Base-by-base conservation (phyloP, 2,329 filamentous ascomycete species). In the Penicillium sclerotiorum region DNA sequence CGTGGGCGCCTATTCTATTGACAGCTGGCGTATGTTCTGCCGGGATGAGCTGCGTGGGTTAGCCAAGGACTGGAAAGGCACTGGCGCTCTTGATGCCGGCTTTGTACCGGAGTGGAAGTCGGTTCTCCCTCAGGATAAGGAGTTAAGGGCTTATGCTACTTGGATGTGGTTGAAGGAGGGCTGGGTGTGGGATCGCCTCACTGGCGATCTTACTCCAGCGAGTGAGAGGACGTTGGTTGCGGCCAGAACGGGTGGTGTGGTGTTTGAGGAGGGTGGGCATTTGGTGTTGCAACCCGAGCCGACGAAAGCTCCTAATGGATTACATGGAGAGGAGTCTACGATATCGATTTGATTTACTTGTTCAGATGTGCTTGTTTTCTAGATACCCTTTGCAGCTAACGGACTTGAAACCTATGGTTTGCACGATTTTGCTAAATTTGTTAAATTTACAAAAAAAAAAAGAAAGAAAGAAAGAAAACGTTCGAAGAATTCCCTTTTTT, bases 101-200 rank as follows among this genome's bases (percentile, higher is more conserved):
- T 90, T 92, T 64, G 85, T 90, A 60, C 89, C 90, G 0, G 92
- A 96, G 70, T 96, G 92, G 92, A 94, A 91, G 80, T 81, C 89
- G 3, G 90, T 96, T 1, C 66, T 88, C 41, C 90, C 92, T 0
- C 74, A 79, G 36, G 92, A 96, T 69, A 96, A 96, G 72, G 92
- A 96, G 69, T 74, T 96, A n/a, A 80, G 89, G 36, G 90, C 90
- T 0, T 96, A 85, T 72, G 71, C 96, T 63, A 80, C 87, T 32
- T 96, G 92, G 91, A 89, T 91, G 83, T 96, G 92, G 91, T 81
- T 94, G 73, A 84, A 86, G 38, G 89, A 95, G 62, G 90, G 90
- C 0, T 93, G 85, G 81, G 77, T 85, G 33, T 96, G 90, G 90
- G 82, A 95, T 72, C 83, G 84, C 1, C 68, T 75, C 22, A 91